Percentiles rank a stretch among this genome's conserved stretches.
phyloP scores from a whole-genome alignment of 495 filamentous ascomycete species.

The Aspergillus ellipticus region DNA sequence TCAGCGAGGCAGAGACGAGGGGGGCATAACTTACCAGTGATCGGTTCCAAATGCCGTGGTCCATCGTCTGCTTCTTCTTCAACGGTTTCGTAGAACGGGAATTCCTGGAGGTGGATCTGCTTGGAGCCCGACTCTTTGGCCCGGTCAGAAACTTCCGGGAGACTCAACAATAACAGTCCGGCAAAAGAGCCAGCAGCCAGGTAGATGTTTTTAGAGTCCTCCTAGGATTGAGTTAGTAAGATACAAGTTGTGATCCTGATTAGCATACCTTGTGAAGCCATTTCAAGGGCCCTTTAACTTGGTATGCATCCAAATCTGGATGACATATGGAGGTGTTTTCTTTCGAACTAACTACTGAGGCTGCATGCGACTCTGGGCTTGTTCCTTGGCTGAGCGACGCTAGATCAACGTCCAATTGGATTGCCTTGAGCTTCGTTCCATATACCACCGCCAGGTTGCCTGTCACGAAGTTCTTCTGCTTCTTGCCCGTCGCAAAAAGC shows the following conservation, averaged over 20 bases:
- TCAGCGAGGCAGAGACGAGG: constrained; percentile 5
- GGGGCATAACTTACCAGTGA: constrained; percentile 24
- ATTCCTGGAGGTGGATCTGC: constrained; percentile 13
- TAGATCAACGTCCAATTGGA: constrained; percentile 25
- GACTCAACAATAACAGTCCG: constrained; percentile 21
- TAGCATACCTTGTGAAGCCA: constrained; percentile 35
- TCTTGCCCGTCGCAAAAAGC: constrained; percentile 11
- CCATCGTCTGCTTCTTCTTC: constrained; percentile 8
- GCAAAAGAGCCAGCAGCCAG: constrained; percentile 23
- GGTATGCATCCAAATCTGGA: constrained; percentile 8
- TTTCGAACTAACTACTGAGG: constrained; percentile 2
- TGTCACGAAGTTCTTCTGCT: constrained; percentile 9
- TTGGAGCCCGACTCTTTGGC: constrained; percentile 10
- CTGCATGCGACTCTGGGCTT: not conserved
- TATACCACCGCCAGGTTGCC: constrained; percentile 28
- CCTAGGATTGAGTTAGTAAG: constrained; percentile 18
- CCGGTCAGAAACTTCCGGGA: constrained; percentile 13
- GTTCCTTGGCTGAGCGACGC: constrained; percentile 4
- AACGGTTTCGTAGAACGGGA: constrained; percentile 16
- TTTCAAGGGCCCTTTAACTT: constrained; percentile 33
- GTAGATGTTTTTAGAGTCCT: constrained; percentile 9
- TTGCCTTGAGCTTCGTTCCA: constrained; percentile 27
- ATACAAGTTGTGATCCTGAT: not conserved
- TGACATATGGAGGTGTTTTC: constrained; percentile 16
- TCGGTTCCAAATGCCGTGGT: constrained; percentile 25